A percentile compares a stretch with the other conserved stretches of the same genome.
Conservation (phyloP, 768 basidiomycete genomes). For the Russula lepida region DNA sequence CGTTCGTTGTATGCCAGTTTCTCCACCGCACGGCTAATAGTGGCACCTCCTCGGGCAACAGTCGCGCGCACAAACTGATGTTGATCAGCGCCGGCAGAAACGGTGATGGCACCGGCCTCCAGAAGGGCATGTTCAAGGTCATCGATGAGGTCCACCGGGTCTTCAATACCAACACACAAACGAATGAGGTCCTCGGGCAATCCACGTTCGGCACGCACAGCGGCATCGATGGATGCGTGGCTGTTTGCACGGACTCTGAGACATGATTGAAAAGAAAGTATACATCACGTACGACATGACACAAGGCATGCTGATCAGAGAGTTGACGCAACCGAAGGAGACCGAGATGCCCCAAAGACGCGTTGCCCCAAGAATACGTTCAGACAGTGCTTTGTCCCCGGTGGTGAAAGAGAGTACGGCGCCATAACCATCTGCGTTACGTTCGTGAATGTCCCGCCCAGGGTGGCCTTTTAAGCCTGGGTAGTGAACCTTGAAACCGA, state of each 20-base stretch:
- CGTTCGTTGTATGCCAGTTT: slow-evolving; percentile 42
- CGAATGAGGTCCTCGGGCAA: slow-evolving; percentile 98
- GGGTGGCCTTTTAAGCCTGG: slow-evolving; percentile 83
- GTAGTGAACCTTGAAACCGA: slow-evolving; percentile 90
- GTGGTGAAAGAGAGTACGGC: slow-evolving; percentile 95
- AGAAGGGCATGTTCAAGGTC: slow-evolving; percentile 91
- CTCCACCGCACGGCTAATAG: slow-evolving; percentile 56
- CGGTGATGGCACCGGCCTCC: slow-evolving; percentile 79
- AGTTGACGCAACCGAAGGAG: slow-evolving; percentile 97
- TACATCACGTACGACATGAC: slow-evolving; percentile 86
- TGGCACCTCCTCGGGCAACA: slow-evolving; percentile 28
- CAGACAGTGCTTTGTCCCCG: slow-evolving; percentile 81
- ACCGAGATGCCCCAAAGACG: slow-evolving; percentile 97
- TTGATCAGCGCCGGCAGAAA: slow-evolving; percentile 40
- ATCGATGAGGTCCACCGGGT: slow-evolving; percentile 84
- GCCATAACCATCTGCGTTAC: slow-evolving; percentile 85
- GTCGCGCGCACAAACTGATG: slow-evolving; percentile 41
- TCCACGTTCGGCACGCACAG: slow-evolving; percentile 90
- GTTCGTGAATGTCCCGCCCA: slow-evolving; percentile 78
- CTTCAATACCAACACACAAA: slow-evolving; percentile 97
- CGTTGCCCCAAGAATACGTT: slow-evolving; percentile 86
- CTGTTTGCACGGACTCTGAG: slow-evolving; percentile 33
- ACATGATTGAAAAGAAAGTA: slow-evolving; percentile 1
- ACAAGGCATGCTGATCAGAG: slow-evolving; percentile 97
- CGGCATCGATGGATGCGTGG: slow-evolving; percentile 95